Evolutionary conservation across 805 yeast species (phyloP), one percentile per base, ranked within the genome.

Genomic region (Monosporozyma aquatica): DNA sequence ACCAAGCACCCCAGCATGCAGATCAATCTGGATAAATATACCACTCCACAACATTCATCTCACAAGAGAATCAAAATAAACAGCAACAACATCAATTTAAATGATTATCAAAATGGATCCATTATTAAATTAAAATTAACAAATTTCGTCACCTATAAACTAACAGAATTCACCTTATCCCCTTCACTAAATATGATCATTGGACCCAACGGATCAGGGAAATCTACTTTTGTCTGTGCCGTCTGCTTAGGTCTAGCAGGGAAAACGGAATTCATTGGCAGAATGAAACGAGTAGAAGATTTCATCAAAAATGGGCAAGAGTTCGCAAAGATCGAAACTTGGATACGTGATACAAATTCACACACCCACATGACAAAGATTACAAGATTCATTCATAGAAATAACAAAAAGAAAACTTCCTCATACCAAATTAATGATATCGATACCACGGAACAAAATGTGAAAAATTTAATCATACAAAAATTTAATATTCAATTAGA

Each of bases 181-280:
- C 96, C 97, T 0, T 70, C 80, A 2, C 69, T 92, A 56, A 92
- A 92, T 57, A 77, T 92, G 80, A 83, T 92, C 44, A 82, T 92
- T 41, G 98, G 97, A 0, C 97, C 97, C 10, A 92, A 92, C 59
- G 99, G 99, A 27, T 76, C 95, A 0, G 98, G 98, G 6, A 92
- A 92, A 55, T 80, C 92, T 29, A 87, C 97, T 0, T 76, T 92
- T 53, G 89, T 92, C 4, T 85, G 96, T 46, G 97, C 96, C 0
- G 76, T 90, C 1, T 90, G 95, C 56, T 68, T 92, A 26, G 95
- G 96, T 0, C 65, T 92, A 14, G 90, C 82, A 1, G 97, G 97
- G 1, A 77, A 74, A 54, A 72, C 84, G 18, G 84, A 76, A 30
- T 66, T 78, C 34, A 73, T 89, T 45, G 94, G 92, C 4, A 83